Conservation (phyloP, 2,329 filamentous ascomycete genomes). For the Plectosphaerella sp. region DNA sequence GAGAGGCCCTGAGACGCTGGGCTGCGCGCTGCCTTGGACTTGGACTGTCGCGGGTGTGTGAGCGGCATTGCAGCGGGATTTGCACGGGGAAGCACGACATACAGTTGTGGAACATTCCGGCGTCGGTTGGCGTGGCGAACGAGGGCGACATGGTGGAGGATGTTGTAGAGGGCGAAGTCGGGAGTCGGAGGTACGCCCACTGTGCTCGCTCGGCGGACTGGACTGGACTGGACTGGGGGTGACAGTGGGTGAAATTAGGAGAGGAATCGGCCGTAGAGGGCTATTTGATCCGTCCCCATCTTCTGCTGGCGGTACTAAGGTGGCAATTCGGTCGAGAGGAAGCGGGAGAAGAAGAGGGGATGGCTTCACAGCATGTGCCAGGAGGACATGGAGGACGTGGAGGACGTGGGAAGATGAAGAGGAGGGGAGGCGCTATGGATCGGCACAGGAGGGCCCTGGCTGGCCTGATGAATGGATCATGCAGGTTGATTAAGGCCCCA, state of each 20-base stretch:
- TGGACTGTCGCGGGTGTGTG: background rate
- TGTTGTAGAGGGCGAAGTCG: background rate
- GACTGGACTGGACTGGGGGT: no score
- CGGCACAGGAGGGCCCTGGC: no score
- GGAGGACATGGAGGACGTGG: no score
- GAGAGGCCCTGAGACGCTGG: conserved; percentile 11
- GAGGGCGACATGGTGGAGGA: background rate
- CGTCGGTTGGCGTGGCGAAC: background rate
- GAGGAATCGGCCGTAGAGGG: background rate
- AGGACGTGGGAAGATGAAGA: no score
- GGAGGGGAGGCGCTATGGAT: no score
- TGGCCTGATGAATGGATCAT: no score
- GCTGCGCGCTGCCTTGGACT: background rate
- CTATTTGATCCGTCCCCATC: background rate
- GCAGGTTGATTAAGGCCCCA: no score
- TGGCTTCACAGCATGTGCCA: background rate
- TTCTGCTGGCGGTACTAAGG: background rate
- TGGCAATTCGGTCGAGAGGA: background rate
- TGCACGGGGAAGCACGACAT: background rate
- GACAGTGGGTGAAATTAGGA: no score
- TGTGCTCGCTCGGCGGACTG: no score
- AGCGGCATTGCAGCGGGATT: background rate
- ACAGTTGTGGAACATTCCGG: conserved; percentile 2
- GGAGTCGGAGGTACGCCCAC: background rate
- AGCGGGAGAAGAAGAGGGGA: background rate